phyloP scores from a whole-genome alignment of 1,139 yeast species.

The Protomyces pachydermus region DNA sequence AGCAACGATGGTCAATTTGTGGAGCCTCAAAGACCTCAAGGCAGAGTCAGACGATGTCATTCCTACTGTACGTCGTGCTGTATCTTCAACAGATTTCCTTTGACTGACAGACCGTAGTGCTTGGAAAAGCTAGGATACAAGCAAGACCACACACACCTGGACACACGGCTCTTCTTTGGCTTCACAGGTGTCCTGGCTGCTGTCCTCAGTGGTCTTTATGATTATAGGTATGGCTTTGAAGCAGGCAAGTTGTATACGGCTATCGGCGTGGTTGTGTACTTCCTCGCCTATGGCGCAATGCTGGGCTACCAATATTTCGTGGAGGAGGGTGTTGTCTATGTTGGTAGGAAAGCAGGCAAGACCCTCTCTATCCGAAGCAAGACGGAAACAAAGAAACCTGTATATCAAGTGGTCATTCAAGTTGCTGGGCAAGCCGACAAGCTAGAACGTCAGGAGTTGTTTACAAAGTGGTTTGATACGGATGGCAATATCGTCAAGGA shows the following conservation, averaged over 20 bases:
- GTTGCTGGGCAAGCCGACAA: not conserved
- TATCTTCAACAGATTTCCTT: too few relatives aligned
- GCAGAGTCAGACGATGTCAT: slow-evolving; percentile 40
- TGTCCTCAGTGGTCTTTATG: slow-evolving; percentile 59
- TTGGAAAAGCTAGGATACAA: slow-evolving; percentile 56
- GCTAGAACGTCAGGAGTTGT: slow-evolving; percentile 22
- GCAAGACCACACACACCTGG: slow-evolving; percentile 55
- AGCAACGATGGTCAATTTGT: slow-evolving; percentile 18
- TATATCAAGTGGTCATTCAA: slow-evolving; percentile 21
- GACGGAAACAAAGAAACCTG: slow-evolving; percentile 22
- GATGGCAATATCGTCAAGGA: slow-evolving; percentile 30
- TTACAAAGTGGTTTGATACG: slow-evolving; percentile 30
- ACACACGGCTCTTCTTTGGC: slow-evolving; percentile 65
- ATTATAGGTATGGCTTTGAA: slow-evolving; percentile 54
- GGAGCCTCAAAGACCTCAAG: slow-evolving; percentile 38
- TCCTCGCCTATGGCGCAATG: slow-evolving; percentile 48
- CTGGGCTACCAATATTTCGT: slow-evolving; percentile 49
- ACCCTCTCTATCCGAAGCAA: slow-evolving; percentile 29
- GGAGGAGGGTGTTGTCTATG: slow-evolving; percentile 56
- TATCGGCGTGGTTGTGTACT: slow-evolving; percentile 50
- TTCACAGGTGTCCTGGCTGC: slow-evolving; percentile 62
- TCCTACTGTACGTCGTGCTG: slow-evolving; percentile 34
- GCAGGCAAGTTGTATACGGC: slow-evolving; percentile 44
- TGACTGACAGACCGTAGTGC: slow-evolving; percentile 40
- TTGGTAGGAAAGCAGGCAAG: slow-evolving; percentile 47